Base-by-base conservation (phyloP, 768 basidiomycete species). In the Suillus brevipes region DNA sequence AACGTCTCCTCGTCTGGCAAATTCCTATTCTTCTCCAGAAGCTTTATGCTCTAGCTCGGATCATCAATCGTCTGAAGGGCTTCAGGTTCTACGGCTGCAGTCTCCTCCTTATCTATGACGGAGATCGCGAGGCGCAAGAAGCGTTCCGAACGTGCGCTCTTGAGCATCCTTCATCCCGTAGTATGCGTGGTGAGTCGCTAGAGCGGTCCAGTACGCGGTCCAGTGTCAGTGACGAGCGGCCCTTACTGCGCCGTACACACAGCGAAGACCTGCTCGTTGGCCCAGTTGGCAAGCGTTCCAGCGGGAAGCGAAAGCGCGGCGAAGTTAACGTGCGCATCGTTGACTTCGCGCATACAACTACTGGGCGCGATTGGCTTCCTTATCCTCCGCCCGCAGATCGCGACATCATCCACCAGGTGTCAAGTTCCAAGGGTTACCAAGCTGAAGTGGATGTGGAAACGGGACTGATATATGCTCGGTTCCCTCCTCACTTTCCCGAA, bases 11-110 rank as follows among this genome's bases (percentile, higher is more conserved):
- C 68, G 87, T 89, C 40, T 90, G 97, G 74, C 97, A 99, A 70
- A 97, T 99, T 69, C 97, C 97, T 2, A 77, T 86, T 65, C 84
- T 99, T 59, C 85, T 99, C 58, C 90, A 91, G 74, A 97, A 98
- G 79, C 81, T 99, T 20, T 96, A 96, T 74, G 89, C 89, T n/a
- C 87, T 99, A 57, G 96, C 97, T 31, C 87, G 89, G 57, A 97
- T 99, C 78, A 84, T 99, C 71, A 84, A 89, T 74, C 87, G 91
- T 9, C 81, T 99, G 66, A 92, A 90, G 70, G 95, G 97, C n/a
- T 99, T 93, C 79, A 88, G 97, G 58, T 99, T 99, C 78, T 99
- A 99, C 74, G 97, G 97, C 16, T 98, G 97, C 78, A 95, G 92
- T 68, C 86, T 99, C 55, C 87, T 99, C 61, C 86, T 99, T 74